phyloP scores from a whole-genome alignment of 495 filamentous ascomycete species.

The Glutinoglossum americanum region DNA sequence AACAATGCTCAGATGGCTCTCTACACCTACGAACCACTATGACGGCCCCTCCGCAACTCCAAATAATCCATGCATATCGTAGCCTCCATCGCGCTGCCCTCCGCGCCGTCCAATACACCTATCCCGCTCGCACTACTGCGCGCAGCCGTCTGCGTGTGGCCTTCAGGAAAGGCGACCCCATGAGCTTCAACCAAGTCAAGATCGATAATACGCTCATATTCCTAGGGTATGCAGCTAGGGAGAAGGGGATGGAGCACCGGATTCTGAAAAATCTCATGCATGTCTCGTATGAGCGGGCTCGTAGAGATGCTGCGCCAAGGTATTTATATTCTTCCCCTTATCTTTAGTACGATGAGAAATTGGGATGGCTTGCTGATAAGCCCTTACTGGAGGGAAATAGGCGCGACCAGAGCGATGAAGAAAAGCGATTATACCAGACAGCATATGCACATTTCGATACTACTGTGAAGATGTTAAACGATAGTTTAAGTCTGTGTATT shows the following conservation, averaged over 20 bases:
- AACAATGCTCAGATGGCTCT: no score
- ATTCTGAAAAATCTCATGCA: conserved; percentile 47
- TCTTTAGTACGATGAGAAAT: no score
- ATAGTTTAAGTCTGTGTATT: not conserved
- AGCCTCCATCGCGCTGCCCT: conserved; percentile 51
- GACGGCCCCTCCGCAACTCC: conserved; percentile 2
- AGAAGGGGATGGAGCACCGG: conserved; percentile 53
- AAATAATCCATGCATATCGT: conserved; percentile 58
- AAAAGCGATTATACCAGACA: not conserved
- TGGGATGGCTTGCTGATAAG: not conserved
- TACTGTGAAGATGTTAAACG: not conserved
- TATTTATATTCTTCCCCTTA: not conserved
- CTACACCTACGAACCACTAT: no score
- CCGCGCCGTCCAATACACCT: conserved; percentile 59
- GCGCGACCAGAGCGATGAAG: not conserved
- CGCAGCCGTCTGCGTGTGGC: conserved; percentile 40
- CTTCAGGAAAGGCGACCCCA: conserved; percentile 36
- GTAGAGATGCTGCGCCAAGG: not conserved
- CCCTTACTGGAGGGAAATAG: not conserved
- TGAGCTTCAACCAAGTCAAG: conserved; percentile 32
- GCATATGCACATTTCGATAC: not conserved
- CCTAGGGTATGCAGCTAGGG: conserved; percentile 40
- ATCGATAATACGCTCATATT: conserved; percentile 62
- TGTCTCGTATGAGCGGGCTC: not conserved
- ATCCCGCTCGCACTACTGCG: conserved; percentile 47